Evolutionary conservation across 192 early-diverging fungal genomes (phyloP).

Genomic region (Obelidium mucronatum): DNA sequence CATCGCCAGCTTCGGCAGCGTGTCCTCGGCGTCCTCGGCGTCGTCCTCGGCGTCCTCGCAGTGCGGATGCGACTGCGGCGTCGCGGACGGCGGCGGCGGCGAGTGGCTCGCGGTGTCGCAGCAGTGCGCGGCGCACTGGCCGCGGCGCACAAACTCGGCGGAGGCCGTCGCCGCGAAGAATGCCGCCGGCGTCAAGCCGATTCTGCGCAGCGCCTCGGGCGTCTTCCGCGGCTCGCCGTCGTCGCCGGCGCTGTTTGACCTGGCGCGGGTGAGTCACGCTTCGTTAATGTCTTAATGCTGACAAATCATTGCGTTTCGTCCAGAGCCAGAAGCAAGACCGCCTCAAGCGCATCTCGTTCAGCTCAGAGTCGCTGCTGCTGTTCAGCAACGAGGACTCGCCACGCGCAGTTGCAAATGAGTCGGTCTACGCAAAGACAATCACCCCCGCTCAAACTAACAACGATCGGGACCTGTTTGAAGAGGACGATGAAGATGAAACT

Average conservation of each 20-base stretch:
- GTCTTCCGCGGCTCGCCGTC: background rate
- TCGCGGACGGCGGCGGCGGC: background rate
- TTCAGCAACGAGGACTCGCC: conserved; percentile 27
- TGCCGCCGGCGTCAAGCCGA: background rate
- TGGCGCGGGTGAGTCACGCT: background rate
- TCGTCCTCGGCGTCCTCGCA: background rate
- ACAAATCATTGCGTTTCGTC: background rate
- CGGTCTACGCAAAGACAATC: conserved; percentile 8
- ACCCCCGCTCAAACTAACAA: background rate
- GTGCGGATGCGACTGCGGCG: background rate
- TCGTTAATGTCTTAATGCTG: background rate
- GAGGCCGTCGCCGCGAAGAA: background rate
- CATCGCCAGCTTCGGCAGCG: too few species aligned
- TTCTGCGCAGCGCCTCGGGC: conserved; percentile 9
- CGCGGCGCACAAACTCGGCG: background rate
- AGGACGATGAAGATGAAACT: background rate
- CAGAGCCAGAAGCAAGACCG: background rate
- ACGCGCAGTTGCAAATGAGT: background rate
- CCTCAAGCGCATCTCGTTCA: conserved; percentile 22
- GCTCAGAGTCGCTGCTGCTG: conserved; percentile 11
- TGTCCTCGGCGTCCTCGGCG: too few species aligned
- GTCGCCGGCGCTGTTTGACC: conserved; percentile 3
- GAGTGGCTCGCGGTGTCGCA: background rate
- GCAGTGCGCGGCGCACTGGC: background rate
- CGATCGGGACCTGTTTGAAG: background rate